Evolutionary conservation across 2,329 filamentous ascomycete species (phyloP).

Genomic region (Claviceps pazoutovae): DNA sequence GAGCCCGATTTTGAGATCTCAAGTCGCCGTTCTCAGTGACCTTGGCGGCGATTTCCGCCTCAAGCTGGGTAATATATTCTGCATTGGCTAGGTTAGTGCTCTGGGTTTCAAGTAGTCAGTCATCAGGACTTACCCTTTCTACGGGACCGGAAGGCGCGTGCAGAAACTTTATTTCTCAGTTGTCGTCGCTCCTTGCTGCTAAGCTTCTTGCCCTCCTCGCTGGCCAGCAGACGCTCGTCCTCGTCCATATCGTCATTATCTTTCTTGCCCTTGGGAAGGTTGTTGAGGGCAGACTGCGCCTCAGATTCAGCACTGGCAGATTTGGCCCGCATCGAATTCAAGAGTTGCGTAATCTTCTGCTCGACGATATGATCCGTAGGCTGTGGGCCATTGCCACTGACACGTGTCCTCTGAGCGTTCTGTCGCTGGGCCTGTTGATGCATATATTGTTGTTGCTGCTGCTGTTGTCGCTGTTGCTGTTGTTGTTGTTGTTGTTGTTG

Average conservation of each 20-base stretch:
- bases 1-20: conserved; percentile 63
- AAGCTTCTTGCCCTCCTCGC: conserved; percentile 98
- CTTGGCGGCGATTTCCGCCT: conserved; percentile 74
- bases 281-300: conserved; percentile 38
- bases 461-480: conserved; percentile 49
- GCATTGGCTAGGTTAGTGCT: not conserved
- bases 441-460: conserved; percentile 45
- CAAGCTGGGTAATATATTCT: conserved; percentile 97
- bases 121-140: conserved; percentile 66
- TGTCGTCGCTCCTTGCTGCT: conserved; percentile 94
- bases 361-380: conserved; percentile 61
- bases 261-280: conserved; percentile 67
- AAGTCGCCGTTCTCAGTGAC: conserved; percentile 72
- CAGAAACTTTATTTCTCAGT: conserved; percentile 97
- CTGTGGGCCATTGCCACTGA: conserved; percentile 38
- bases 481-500: conserved; percentile 50
- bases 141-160: conserved; percentile 90
- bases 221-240: conserved; percentile 84
- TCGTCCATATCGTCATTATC: conserved; percentile 99
- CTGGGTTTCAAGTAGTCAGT: not conserved
- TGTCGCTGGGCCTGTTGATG: conserved; percentile 34
- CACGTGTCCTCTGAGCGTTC: conserved; percentile 33
- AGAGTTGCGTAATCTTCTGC: conserved; percentile 83
- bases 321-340: conserved; percentile 83
- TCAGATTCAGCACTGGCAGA: conserved; percentile 35